Base-by-base conservation (phyloP, 345 rosid genomes). In the Linum lewisii region DNA sequence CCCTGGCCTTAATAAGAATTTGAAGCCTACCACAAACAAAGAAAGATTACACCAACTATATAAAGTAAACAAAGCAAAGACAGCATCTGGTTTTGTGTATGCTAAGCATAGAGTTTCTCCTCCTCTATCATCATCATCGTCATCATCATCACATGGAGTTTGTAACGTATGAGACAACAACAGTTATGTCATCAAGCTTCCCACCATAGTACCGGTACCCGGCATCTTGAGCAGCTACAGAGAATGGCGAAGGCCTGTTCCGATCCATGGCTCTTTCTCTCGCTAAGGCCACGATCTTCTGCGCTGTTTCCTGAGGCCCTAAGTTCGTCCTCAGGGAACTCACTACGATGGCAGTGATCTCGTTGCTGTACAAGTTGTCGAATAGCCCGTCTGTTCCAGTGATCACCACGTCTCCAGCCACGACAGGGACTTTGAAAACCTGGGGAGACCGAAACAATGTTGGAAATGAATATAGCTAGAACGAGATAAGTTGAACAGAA, bases 141-240 rank as follows among this genome's bases (percentile, higher is more conserved):
- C 7, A 29, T 29, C 34, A 29, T 3, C 34, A 1, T 29, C 34
- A 29, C 5, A 29, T 29, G 34, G 34, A 29, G 34, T 29, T 72
- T 5, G 54, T 53, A 44, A 67, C 21, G 37, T 58, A 72, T 13
- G 75, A 72, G 9, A 72, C 75, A 8, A 72, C 62, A 21, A 66
- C 75, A 32, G 75, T 72, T 19, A 72, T 63, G 25, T 72, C 75
- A 50, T 72, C 75, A 16, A 72, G 75, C 59, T 72, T 72, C 42
- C 75, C 75, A 1, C 75, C 75, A 36, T 72, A 72, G 57, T 72
- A 72, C 37, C 75, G 67, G 68, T 19, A 72, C 25, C 75, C 75
- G 21, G 75, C 75, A 2, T 72, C 71, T 59, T 72, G 75, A 49
- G 75, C 75, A 4, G 75, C 71, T 21, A 67, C 22, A 34, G 75